Evolutionary conservation across 2,329 filamentous ascomycete species (phyloP).

Genomic region (Ophioceras dolichostomum): DNA sequence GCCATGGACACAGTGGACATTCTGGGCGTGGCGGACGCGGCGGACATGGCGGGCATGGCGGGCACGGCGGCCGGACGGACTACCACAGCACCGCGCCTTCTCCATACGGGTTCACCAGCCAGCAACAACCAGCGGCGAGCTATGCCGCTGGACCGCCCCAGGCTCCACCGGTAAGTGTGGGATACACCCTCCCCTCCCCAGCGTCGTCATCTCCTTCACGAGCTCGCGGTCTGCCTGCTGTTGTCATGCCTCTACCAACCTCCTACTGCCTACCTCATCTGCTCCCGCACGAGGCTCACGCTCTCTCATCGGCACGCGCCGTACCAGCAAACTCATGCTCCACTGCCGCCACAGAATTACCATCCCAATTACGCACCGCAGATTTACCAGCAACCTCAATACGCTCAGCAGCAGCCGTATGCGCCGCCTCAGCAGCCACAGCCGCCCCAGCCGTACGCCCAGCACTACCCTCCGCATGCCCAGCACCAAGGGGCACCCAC

Average conservation of each 20-base stretch:
- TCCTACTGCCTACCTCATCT: too few relatives aligned
- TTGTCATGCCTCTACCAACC: too few relatives aligned
- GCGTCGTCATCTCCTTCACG: too few relatives aligned
- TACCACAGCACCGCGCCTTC: conserved; percentile 26
- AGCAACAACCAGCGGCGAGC: conserved; percentile 13
- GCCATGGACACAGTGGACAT: conserved; percentile 5
- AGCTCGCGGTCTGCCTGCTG: too few relatives aligned
- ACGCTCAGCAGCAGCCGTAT: conserved; percentile 24
- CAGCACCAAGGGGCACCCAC: conserved; percentile 8
- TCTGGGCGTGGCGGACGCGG: conserved; percentile 21
- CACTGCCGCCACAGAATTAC: conserved; percentile 40
- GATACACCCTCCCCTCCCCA: too few relatives aligned
- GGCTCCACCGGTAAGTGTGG: conserved; percentile 12
- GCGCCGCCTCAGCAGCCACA: conserved; percentile 11
- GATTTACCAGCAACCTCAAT: conserved; percentile 29
- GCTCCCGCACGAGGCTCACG: too few relatives aligned
- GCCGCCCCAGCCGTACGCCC: conserved; percentile 6
- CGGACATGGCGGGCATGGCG: conserved; percentile 22
- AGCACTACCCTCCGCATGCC: conserved; percentile 10
- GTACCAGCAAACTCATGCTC: conserved; percentile 30
- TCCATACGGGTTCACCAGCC: conserved; percentile 30
- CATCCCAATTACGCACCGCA: conserved; percentile 48
- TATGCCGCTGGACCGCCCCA: conserved; percentile 19
- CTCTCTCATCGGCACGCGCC: too few relatives aligned
- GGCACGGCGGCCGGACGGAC: conserved; percentile 12